Evolutionary conservation across 768 basidiomycete species (phyloP), one percentile per base, ranked within the genome.

Genomic region (Lactarius trivialis): DNA sequence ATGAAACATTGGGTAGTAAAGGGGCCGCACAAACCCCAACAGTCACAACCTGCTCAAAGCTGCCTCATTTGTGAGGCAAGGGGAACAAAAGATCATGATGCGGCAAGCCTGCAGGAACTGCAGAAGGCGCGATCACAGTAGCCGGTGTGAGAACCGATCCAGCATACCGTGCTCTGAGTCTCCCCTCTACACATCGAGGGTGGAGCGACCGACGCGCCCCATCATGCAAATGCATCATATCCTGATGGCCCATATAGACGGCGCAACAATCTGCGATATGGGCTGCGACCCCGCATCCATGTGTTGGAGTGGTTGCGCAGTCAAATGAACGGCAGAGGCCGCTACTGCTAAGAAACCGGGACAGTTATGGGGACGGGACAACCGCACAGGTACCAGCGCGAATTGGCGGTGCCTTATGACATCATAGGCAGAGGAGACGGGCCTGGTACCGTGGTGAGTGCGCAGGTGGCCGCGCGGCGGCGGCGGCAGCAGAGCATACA

Each of bases 211-310:
- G 11, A 19, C 19, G 39, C 39, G 17, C 15, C 8, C 45, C 21
- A 2, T 14, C 11, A 12, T 9, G 4, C 6, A 30, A 4, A 12
- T 9, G 4, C 6, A 30, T 30, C 11, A 45, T 21, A 11, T 21
- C 11, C 11, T 45, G 45, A 45, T 12, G 5, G 14, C 21, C 21
- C 21, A 12, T 28, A 9, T 14, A 15, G 58, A 32, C 17, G 32
- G 43, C 43, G 52, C 39, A 49, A 58, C 60, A 60, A n/a, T n/a
- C n/a, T n/a, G n/a, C n/a, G n/a, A 61, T 68, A 65, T 51, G 41
- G 60, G 57, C 34, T 63, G 61, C 12, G 57, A 59, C 64, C 63
- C 57, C 17, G 63, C 65, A 8, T 65, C 63, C 14, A 60, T 58
- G 55, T 60, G 63, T 17, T 60, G 58, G 52, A 67, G 63, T 19